Evolutionary conservation across 139 green algal genomes (phyloP).

Genomic region (Dunaliella sp.): DNA sequence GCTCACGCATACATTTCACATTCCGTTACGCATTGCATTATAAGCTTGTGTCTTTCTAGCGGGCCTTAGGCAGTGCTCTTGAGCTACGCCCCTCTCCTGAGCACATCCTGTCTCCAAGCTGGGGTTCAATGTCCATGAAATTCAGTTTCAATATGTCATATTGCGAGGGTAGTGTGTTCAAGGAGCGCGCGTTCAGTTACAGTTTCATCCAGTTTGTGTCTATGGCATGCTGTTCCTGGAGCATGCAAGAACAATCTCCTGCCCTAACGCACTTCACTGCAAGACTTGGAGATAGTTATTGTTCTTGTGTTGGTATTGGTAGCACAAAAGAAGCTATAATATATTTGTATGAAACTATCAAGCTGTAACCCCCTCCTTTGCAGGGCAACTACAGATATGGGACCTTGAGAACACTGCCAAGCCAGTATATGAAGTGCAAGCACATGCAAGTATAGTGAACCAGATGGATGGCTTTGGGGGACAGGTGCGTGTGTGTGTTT

Average conservation of each 20-base stretch:
- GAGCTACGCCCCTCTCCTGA: too few relatives aligned
- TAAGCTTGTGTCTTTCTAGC: too few relatives aligned
- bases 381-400: constrained; percentile 71
- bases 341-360: too few relatives aligned
- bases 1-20: too few relatives aligned
- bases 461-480: constrained; percentile 78
- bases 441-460: constrained; percentile 81
- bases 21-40: too few relatives aligned
- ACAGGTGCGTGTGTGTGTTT: constrained; percentile 54
- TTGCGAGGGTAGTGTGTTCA: too few relatives aligned
- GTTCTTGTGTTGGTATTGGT: neutral
- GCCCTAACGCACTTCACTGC: neutral
- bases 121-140: too few relatives aligned
- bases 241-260: neutral
- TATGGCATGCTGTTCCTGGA: neutral
- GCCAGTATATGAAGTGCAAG: constrained; percentile 64
- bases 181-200: too few relatives aligned
- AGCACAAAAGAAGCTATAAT: neutral
- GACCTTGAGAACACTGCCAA: constrained; percentile 62
- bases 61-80: too few relatives aligned
- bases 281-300: neutral
- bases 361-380: neutral
- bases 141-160: too few relatives aligned
- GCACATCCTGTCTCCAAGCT: too few relatives aligned
- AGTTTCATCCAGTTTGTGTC: too few relatives aligned